Percentiles rank a stretch among this genome's conserved stretches.
Conservation (phyloP, 495 filamentous ascomycete genomes). For the Monascus purpureus region DNA sequence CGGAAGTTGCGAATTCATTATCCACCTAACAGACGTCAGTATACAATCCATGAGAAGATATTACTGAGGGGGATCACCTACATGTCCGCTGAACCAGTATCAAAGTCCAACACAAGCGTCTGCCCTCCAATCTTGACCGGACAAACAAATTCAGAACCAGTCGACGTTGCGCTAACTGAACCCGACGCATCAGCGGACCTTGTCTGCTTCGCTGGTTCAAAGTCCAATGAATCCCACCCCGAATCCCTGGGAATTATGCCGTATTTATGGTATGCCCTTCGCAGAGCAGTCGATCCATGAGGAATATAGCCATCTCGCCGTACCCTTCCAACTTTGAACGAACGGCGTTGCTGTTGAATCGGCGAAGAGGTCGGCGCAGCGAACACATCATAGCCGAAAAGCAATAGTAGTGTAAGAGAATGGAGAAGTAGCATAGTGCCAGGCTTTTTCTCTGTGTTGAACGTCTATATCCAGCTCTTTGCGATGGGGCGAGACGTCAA, state of each 20-base stretch:
- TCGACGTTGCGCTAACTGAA: constrained; percentile 45
- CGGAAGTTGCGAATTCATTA: constrained; percentile 55
- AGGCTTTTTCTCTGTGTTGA: constrained; percentile 2
- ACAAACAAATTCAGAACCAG: constrained; percentile 57
- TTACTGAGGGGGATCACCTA: constrained; percentile 34
- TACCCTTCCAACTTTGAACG: constrained; percentile 47
- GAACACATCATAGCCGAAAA: constrained; percentile 24
- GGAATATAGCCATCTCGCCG: constrained; percentile 37
- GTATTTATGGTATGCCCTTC: constrained; percentile 52
- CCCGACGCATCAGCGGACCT: constrained; percentile 29
- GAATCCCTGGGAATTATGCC: constrained; percentile 24
- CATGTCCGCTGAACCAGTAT: constrained; percentile 73
- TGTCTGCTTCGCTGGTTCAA: constrained; percentile 14
- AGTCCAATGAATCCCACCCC: constrained; percentile 20
- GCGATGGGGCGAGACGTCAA: constrained; percentile 9
- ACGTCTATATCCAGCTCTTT: too few species aligned
- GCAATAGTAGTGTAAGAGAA: constrained; percentile 16
- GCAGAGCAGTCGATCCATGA: constrained; percentile 42
- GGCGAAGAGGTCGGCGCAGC: constrained; percentile 15
- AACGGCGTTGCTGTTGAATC: constrained; percentile 18
- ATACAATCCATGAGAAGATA: not conserved
- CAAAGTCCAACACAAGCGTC: constrained; percentile 61
- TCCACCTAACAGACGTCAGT: constrained; percentile 39
- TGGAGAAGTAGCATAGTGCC: constrained; percentile 18
- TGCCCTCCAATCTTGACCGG: constrained; percentile 63